phyloP scores from a whole-genome alignment of 257 asterid genomes.

The Buddleja alternifolia region DNA sequence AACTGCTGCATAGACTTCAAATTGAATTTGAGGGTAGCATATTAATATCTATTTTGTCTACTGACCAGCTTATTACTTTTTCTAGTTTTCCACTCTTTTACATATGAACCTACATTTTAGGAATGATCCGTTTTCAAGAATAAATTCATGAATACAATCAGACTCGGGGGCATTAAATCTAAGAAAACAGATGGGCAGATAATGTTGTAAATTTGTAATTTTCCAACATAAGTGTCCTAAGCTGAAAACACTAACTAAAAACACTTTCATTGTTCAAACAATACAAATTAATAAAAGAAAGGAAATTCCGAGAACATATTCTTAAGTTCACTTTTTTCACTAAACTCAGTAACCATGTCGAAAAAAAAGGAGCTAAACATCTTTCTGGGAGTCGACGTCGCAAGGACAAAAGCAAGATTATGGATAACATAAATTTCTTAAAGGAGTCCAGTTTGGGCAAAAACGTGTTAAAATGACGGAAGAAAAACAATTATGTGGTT shows the following conservation, averaged over 20 bases:
- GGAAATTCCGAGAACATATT: neutral
- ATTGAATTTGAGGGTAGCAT: too few relatives aligned
- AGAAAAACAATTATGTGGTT: neutral
- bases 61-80: too few relatives aligned
- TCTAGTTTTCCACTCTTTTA: too few relatives aligned
- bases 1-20: too few relatives aligned
- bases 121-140: too few relatives aligned
- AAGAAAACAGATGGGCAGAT: neutral
- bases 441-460: neutral
- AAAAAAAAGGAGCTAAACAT: neutral
- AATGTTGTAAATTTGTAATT: too few relatives aligned
- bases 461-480: neutral
- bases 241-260: slow-evolving; percentile 5
- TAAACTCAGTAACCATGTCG: neutral
- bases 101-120: too few relatives aligned
- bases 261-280: neutral
- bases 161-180: neutral
- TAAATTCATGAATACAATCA: too few relatives aligned
- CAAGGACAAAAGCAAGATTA: slow-evolving; percentile 6
- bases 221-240: too few relatives aligned
- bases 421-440: neutral
- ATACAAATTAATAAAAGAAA: neutral
- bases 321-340: neutral
- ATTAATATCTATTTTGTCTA: too few relatives aligned
- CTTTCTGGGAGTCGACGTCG: neutral